phyloP scores from a whole-genome alignment of 768 basidiomycete genomes.

The Boletus vermiculosoides region DNA sequence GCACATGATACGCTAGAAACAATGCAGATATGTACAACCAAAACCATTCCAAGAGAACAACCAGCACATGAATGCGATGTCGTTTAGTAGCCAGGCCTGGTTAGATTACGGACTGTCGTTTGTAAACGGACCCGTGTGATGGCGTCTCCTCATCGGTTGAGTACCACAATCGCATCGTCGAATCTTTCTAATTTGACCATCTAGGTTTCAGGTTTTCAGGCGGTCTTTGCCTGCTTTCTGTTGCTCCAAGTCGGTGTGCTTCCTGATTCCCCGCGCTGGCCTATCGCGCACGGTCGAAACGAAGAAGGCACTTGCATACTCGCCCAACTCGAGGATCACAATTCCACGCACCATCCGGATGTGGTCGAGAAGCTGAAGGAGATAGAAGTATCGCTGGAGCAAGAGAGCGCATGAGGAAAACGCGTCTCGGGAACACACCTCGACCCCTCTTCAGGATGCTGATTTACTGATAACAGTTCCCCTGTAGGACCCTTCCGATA shows the following conservation, averaged over 20 bases:
- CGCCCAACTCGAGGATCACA: background rate
- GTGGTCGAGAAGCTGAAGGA: background rate
- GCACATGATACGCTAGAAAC: background rate
- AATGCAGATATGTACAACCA: background rate
- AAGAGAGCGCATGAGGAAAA: background rate
- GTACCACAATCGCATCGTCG: too few species aligned
- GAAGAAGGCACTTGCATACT: background rate
- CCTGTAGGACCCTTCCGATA: background rate
- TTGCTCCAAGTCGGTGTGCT: too few species aligned
- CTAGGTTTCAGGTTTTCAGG: too few species aligned
- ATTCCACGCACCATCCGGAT: background rate
- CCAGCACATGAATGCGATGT: background rate
- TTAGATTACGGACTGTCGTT: too few species aligned
- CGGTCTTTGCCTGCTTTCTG: too few species aligned
- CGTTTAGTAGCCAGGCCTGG: slow-evolving; percentile 14
- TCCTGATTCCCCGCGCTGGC: too few species aligned
- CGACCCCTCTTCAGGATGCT: background rate
- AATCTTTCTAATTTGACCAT: too few species aligned
- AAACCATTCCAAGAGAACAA: background rate
- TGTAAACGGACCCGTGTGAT: too few species aligned
- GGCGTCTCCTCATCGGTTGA: too few species aligned
- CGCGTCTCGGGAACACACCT: background rate
- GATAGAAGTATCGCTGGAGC: background rate
- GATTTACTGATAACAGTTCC: too few species aligned
- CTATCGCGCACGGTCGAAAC: background rate